phyloP scores from a whole-genome alignment of 345 rosid genomes.

The Euphorbia tirucalli region DNA sequence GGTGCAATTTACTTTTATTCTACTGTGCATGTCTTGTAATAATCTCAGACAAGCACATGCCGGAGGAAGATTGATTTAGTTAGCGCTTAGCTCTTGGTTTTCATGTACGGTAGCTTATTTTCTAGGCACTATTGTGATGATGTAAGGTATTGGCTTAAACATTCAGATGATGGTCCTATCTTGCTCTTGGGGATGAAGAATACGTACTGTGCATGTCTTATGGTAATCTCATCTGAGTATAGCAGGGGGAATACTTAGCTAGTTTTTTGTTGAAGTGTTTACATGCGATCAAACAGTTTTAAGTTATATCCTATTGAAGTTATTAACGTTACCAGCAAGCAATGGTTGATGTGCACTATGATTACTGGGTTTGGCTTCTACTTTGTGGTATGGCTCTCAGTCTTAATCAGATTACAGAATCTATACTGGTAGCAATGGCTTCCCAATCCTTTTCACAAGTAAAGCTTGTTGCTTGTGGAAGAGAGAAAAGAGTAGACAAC shows the following conservation, averaged over 20 bases:
- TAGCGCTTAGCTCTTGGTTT: background rate
- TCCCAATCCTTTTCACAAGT: background rate
- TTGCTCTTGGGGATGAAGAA: background rate
- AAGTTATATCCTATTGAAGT: background rate
- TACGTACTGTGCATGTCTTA: background rate
- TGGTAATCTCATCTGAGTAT: too few relatives aligned
- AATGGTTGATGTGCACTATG: background rate
- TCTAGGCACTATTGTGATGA: background rate
- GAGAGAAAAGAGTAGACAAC: background rate
- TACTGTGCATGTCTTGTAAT: background rate
- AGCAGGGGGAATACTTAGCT: too few relatives aligned
- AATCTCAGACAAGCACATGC: background rate
- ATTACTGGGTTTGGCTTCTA: background rate
- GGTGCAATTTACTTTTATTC: background rate
- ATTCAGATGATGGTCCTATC: too few relatives aligned
- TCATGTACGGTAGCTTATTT: background rate
- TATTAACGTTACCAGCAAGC: background rate
- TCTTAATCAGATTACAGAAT: background rate
- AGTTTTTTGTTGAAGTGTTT: background rate
- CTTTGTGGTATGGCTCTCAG: background rate
- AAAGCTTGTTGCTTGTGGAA: background rate
- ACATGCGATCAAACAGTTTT: background rate
- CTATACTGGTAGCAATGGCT: background rate
- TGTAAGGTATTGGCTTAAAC: too few relatives aligned
- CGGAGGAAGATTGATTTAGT: background rate